Base-by-base conservation (phyloP, 73 alveolate genomes). In the Paramecium sexaurelia region DNA sequence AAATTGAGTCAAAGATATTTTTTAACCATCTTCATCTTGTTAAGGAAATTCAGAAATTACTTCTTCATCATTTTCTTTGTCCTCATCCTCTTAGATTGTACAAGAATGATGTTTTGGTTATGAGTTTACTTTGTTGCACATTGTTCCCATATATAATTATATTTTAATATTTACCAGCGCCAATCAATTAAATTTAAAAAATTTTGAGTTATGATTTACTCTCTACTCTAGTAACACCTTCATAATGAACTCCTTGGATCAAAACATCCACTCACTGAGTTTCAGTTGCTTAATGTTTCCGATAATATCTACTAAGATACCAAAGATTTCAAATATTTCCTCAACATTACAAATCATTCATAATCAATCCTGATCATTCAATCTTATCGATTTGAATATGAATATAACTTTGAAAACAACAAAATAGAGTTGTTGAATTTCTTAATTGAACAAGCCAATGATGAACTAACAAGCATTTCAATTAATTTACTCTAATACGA, bases 111-210 rank as follows among this genome's bases (percentile, higher is more conserved):
- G 43, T 24, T 4, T 24, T 13, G 9, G 27, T 26, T 61, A 29
- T 19, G 29, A 27, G 6, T 24, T 11, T 29, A 26, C 83, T 61
- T 61, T 61, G 6, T 26, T 26, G 17, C 83, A 61, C 15, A 61
- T 45, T 19, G 39, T 10, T 61, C 83, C 83, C 83, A 61, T 61
- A 29, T 29, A 26, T 26, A 29, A 26, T 29, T 61, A 61, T 61
- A 51, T 17, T 29, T 61, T 29, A 61, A 61, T 61, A 61, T 29
- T n/a, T 29, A 9, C 39, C 83, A 61, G 47, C 83, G 83, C 83
- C 83, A 61, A 61, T 29, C 83, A 61, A 61, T 61, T 61, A 61
- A 61, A 61, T 61, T 61, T 61, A 61, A 61, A 61, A 61, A 61
- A 51, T 5, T 22, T 29, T 29, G 43, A 61, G 39, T 61, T 32